Evolutionary conservation across 768 basidiomycete genomes (phyloP).

Genomic region (Suillus clintonianus): DNA sequence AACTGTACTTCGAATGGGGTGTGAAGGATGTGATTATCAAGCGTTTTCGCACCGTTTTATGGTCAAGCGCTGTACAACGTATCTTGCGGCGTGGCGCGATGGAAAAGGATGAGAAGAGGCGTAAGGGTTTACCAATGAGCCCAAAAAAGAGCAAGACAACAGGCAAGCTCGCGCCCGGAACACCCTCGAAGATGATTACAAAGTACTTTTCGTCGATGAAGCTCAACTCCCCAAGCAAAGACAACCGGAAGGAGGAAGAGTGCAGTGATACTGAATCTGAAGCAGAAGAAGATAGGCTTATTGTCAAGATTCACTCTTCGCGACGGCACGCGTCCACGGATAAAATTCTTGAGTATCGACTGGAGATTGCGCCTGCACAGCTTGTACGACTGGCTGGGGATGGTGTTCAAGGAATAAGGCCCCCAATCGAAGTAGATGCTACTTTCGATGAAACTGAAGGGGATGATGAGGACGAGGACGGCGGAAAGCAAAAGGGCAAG

Average conservation of each 20-base stretch:
- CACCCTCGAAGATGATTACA: slow-evolving; percentile 52
- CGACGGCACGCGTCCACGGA: slow-evolving; percentile 75
- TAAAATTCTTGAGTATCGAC: slow-evolving; percentile 71
- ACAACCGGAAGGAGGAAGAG: neutral
- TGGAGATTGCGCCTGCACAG: slow-evolving; percentile 69
- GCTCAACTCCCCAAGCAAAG: slow-evolving; percentile 24
- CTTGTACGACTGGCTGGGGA: slow-evolving; percentile 66
- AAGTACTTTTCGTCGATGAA: slow-evolving; percentile 54
- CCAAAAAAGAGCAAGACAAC: slow-evolving; percentile 39
- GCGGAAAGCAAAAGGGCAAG: slow-evolving; percentile 22
- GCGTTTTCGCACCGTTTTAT: slow-evolving; percentile 81
- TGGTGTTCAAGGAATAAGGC: slow-evolving; percentile 66
- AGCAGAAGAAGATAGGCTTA: slow-evolving; percentile 8
- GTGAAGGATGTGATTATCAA: slow-evolving; percentile 80
- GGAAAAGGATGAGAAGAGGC: slow-evolving; percentile 40
- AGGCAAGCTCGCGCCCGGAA: slow-evolving; percentile 36
- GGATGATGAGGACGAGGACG: slow-evolving; percentile 49
- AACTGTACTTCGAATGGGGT: slow-evolving; percentile 92
- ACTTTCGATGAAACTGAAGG: slow-evolving; percentile 54
- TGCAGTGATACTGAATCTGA: slow-evolving; percentile 9
- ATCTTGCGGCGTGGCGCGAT: slow-evolving; percentile 68
- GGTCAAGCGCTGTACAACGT: slow-evolving; percentile 72
- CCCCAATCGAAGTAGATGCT: slow-evolving; percentile 42
- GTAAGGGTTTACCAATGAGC: slow-evolving; percentile 31
- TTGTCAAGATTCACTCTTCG: slow-evolving; percentile 54